A percentile compares a stretch with the other conserved stretches of the same genome.
Evolutionary conservation across 2,329 filamentous ascomycete species (phyloP).

Genomic region (Cladophialophora chaetospira): DNA sequence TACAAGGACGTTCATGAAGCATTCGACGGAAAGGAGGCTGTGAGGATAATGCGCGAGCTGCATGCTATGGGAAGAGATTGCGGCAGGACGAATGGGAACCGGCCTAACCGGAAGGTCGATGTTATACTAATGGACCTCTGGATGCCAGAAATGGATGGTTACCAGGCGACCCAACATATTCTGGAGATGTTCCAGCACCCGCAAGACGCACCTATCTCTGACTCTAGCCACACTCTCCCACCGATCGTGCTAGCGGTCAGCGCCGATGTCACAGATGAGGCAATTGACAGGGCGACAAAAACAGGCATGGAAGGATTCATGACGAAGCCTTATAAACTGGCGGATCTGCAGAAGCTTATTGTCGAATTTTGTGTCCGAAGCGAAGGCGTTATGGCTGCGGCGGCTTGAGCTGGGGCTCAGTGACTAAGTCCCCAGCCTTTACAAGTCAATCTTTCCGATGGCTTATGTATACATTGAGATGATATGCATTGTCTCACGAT

Average conservation of each 20-base stretch:
- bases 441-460: background rate
- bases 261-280: conserved; percentile 67
- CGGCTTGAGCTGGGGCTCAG: conserved; percentile 1
- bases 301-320: conserved; percentile 70
- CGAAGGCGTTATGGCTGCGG: conserved; percentile 11
- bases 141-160: conserved; percentile 75
- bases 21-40: conserved; percentile 68
- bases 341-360: conserved; percentile 64
- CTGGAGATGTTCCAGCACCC: conserved; percentile 52
- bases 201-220: conserved; percentile 19
- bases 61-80: conserved; percentile 31
- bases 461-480: conserved; percentile 14
- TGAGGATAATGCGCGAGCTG: conserved; percentile 59
- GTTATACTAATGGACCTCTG: conserved; percentile 74
- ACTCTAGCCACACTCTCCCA: conserved; percentile 23
- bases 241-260: conserved; percentile 63
- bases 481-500: conserved; percentile 11
- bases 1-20: conserved; percentile 66
- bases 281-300: conserved; percentile 60
- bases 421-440: background rate
- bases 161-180: conserved; percentile 67
- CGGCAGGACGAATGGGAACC: conserved; percentile 12
- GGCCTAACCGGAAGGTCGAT: conserved; percentile 50
- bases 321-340: conserved; percentile 67
- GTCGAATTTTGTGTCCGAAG: conserved; percentile 46